Evolutionary conservation across 768 basidiomycete genomes (phyloP).

Genomic region (Pulveroboletus sp.): DNA sequence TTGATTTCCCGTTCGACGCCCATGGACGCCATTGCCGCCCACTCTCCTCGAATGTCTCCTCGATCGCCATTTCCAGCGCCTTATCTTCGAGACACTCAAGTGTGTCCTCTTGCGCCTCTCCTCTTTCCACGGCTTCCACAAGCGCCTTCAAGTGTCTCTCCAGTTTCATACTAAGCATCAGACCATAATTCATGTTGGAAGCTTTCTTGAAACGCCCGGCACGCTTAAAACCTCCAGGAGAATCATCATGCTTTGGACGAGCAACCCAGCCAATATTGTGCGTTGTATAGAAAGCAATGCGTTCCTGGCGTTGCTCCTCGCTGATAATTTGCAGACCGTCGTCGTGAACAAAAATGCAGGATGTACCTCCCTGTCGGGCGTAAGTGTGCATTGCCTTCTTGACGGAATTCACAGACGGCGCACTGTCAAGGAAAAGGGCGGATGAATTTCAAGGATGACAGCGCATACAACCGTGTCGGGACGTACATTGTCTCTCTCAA

Average conservation of each 20-base stretch:
- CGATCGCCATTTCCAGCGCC: conserved; percentile 66
- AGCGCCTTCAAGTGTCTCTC: conserved; percentile 41
- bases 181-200: conserved; percentile 84
- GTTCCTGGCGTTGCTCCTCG: conserved; percentile 42
- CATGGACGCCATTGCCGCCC: conserved; percentile 63
- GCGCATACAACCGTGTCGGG: too few species aligned
- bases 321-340: conserved; percentile 53
- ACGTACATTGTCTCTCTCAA: conserved; percentile 75
- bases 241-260: conserved; percentile 43
- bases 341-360: conserved; percentile 55
- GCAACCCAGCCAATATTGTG: conserved; percentile 60
- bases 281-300: conserved; percentile 49
- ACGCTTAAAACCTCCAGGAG: conserved; percentile 29
- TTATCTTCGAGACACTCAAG: conserved; percentile 51
- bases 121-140: conserved; percentile 35
- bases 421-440: conserved; percentile 33
- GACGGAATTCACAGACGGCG: conserved; percentile 69
- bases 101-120: conserved; percentile 41
- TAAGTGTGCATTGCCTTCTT: conserved; percentile 62
- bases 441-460: neutral
- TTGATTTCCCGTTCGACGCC: conserved; percentile 68
- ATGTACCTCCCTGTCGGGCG: conserved; percentile 60
- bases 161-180: conserved; percentile 38
- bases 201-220: conserved; percentile 92
- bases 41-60: conserved; percentile 63